phyloP scores from a whole-genome alignment of 2,329 filamentous ascomycete species.

The Aspergillus sp. region DNA sequence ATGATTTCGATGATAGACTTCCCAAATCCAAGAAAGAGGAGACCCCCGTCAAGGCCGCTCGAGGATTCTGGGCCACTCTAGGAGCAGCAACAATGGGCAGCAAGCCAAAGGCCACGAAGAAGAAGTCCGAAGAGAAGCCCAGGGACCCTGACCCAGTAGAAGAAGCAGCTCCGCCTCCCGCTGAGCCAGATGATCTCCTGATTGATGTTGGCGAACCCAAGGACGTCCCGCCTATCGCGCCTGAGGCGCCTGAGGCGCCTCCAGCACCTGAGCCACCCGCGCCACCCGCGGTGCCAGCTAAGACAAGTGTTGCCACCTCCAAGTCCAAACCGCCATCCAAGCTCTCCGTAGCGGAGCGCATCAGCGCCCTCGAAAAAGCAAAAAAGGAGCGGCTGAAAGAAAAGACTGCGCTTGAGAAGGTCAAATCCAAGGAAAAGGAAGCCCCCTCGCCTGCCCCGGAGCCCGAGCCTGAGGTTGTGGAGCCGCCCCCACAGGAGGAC shows the following conservation, averaged over 20 bases:
- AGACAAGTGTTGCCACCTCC: constrained; percentile 36
- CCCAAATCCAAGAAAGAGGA: constrained; percentile 47
- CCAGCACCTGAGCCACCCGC: constrained; percentile 39
- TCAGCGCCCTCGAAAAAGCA: constrained; percentile 52
- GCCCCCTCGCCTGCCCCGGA: constrained; percentile 18
- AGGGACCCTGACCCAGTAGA: constrained; percentile 44
- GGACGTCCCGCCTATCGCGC: constrained; percentile 18
- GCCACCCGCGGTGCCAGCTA: constrained; percentile 47
- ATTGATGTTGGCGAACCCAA: constrained; percentile 43
- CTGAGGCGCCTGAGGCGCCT: constrained; percentile 36
- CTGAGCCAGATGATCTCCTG: constrained; percentile 31
- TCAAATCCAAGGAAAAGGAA: constrained; percentile 28
- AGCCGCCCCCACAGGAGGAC: constrained; percentile 25
- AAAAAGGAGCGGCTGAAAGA: constrained; percentile 47
- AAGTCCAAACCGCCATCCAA: constrained; percentile 48
- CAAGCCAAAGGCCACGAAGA: constrained; percentile 47
- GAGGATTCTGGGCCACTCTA: constrained; percentile 51
- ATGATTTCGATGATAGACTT: constrained; percentile 42
- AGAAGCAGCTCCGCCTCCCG: constrained; percentile 26
- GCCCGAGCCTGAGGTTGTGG: constrained; percentile 1
- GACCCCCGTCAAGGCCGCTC: constrained; percentile 40
- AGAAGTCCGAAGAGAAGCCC: constrained; percentile 53
- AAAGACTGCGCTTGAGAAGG: constrained; percentile 29
- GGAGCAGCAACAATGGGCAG: constrained; percentile 41
- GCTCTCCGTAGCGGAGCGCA: constrained; percentile 57